Evolutionary conservation across 768 basidiomycete genomes (phyloP).

Genomic region (Suillus brevipes): DNA sequence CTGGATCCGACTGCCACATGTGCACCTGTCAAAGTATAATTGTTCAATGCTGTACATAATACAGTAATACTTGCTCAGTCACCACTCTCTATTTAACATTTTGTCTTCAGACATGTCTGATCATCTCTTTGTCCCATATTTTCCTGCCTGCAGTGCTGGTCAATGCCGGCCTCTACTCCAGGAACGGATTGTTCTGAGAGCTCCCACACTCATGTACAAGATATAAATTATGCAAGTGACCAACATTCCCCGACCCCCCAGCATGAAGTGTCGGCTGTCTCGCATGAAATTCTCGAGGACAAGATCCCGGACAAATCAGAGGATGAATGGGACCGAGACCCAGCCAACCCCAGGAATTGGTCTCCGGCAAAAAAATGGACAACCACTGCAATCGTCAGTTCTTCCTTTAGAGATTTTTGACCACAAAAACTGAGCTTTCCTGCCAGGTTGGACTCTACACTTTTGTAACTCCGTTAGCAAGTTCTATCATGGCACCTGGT

Average conservation of each 20-base stretch:
- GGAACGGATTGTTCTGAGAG: neutral
- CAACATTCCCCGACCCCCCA: no score
- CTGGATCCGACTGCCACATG: no score
- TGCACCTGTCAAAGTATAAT: no score
- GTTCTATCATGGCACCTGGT: neutral
- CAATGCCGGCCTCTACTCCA: neutral
- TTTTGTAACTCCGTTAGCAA: neutral
- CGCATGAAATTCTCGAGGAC: neutral
- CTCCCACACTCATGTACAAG: neutral
- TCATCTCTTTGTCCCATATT: neutral
- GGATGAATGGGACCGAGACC: conserved; percentile 51
- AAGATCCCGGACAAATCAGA: neutral
- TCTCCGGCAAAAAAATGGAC: neutral
- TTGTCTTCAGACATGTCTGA: neutral
- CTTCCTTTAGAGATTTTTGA: conserved; percentile 30
- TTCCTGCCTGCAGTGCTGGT: neutral
- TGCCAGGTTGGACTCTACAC: neutral
- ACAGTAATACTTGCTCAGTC: neutral
- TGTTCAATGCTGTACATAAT: no score
- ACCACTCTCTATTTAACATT: neutral
- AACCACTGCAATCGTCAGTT: conserved; percentile 31
- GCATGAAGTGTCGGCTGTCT: neutral
- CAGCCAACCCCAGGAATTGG: conserved; percentile 26
- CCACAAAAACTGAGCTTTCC: neutral
- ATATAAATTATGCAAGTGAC: neutral